A percentile compares a stretch with the other conserved stretches of the same genome.
Evolutionary conservation across 2,329 filamentous ascomycete genomes (phyloP).

Genomic region (Thermochaetoides dissita): DNA sequence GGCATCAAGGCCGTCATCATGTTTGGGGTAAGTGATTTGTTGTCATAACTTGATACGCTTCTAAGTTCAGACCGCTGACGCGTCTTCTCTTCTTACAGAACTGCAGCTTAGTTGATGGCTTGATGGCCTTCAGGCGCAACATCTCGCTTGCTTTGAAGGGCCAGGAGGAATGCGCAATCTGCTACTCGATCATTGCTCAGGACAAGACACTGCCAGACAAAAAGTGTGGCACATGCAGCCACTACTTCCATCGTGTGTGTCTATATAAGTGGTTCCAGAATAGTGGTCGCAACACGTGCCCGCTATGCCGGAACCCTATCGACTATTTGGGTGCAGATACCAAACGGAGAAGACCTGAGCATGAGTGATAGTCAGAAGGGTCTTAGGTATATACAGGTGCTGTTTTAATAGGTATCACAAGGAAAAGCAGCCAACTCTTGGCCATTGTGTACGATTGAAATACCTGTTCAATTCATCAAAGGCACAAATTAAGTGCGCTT

Average conservation of each 20-base stretch:
- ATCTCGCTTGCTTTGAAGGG: slow-evolving; percentile 80
- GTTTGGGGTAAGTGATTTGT: slow-evolving; percentile 47
- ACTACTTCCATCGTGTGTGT: slow-evolving; percentile 80
- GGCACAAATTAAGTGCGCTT: too few species aligned
- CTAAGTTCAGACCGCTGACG: too few species aligned
- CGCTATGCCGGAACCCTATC: slow-evolving; percentile 83
- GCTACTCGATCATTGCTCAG: slow-evolving; percentile 82
- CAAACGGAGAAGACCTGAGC: slow-evolving; percentile 11
- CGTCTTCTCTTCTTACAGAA: slow-evolving; percentile 32
- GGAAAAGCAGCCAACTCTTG: too few species aligned
- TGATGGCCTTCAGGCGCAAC: slow-evolving; percentile 75
- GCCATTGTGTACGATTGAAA: too few species aligned
- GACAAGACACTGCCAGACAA: slow-evolving; percentile 89
- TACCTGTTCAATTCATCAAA: too few species aligned
- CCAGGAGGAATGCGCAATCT: slow-evolving; percentile 90
- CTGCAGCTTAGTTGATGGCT: slow-evolving; percentile 73
- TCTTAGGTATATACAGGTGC: not conserved
- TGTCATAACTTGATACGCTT: too few species aligned
- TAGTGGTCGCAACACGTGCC: slow-evolving; percentile 83
- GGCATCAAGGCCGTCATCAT: slow-evolving; percentile 86
- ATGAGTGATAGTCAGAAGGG: slow-evolving; percentile 5
- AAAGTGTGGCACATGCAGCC: slow-evolving; percentile 80
- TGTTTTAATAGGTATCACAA: not conserved
- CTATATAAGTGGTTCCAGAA: slow-evolving; percentile 95
- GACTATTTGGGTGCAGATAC: slow-evolving; percentile 30